phyloP scores from a whole-genome alignment of 306 rosid genomes.

The Luffa aegyptiaca region DNA sequence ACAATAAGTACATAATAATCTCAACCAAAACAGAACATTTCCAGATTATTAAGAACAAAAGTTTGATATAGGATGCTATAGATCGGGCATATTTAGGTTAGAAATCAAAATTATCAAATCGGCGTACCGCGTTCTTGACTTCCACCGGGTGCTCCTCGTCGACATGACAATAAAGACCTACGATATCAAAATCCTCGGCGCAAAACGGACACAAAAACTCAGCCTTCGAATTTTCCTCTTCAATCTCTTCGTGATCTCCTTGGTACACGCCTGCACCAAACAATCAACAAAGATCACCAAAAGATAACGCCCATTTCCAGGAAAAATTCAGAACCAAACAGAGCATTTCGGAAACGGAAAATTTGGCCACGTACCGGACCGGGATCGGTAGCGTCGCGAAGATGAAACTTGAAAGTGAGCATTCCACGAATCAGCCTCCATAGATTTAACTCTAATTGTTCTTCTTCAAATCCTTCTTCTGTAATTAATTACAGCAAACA shows the following conservation, averaged over 20 bases:
- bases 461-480: neutral
- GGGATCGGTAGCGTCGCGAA: constrained; percentile 41
- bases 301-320: neutral
- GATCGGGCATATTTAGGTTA: neutral
- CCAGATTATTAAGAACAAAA: neutral
- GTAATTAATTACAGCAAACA: neutral
- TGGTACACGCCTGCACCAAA: constrained; percentile 29
- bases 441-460: neutral
- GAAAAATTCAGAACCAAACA: neutral
- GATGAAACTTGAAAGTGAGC: constrained; percentile 22
- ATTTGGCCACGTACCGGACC: constrained; percentile 30
- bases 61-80: neutral
- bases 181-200: constrained; percentile 52
- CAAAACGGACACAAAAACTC: constrained; percentile 63
- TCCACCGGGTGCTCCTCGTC: constrained; percentile 56
- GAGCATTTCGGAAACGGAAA: neutral
- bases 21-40: neutral
- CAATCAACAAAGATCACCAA: neutral
- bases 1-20: neutral
- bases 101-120: neutral
- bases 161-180: constrained; percentile 66
- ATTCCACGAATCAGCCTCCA: constrained; percentile 49
- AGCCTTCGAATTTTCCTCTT: constrained; percentile 35
- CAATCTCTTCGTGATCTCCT: constrained; percentile 29
- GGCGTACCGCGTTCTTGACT: constrained; percentile 45